Percentiles rank a stretch among this genome's conserved stretches.
Evolutionary conservation across 1,139 yeast genomes (phyloP).

Genomic region (Hyphopichia wangnamkhiaoensis): DNA sequence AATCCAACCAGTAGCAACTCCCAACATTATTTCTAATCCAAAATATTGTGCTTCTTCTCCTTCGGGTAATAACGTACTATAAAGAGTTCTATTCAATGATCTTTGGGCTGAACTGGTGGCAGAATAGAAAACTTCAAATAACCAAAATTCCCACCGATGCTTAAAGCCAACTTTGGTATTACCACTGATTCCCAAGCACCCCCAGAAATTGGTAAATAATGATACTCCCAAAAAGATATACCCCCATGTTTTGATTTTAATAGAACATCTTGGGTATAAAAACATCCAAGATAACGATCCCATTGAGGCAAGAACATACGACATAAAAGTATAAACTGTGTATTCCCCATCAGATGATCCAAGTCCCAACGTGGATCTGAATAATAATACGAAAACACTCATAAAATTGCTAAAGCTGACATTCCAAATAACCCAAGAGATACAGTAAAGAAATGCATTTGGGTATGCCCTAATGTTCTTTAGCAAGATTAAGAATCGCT

Average conservation of each 20-base stretch:
- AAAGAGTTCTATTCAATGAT: conserved; percentile 38
- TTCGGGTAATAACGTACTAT: conserved; percentile 41
- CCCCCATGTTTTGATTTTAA: conserved; percentile 37
- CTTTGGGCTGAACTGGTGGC: conserved; percentile 39
- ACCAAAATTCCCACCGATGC: conserved; percentile 48
- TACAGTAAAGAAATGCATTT: conserved; percentile 39
- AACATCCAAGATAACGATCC: conserved; percentile 45
- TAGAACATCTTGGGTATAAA: conserved; percentile 25
- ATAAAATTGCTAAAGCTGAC: conserved; percentile 38
- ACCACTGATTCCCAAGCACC: conserved; percentile 37
- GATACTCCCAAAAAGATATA: conserved; percentile 32
- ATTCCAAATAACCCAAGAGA: conserved; percentile 50
- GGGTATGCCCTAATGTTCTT: conserved; percentile 32
- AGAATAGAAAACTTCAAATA: conserved; percentile 40
- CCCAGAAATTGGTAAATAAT: conserved; percentile 43
- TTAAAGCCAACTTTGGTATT: conserved; percentile 37
- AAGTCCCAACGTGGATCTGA: conserved; percentile 43
- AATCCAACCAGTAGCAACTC: conserved; percentile 48
- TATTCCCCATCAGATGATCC: conserved; percentile 43
- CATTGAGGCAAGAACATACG: conserved; percentile 33
- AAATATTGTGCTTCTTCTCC: conserved; percentile 49
- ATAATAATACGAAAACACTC: conserved; percentile 38
- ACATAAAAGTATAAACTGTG: conserved; percentile 42
- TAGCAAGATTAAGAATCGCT: conserved; percentile 25
- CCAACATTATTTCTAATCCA: conserved; percentile 45